Conservation (phyloP, 2,329 filamentous ascomycete species). For the Ceratocystis albifundus region DNA sequence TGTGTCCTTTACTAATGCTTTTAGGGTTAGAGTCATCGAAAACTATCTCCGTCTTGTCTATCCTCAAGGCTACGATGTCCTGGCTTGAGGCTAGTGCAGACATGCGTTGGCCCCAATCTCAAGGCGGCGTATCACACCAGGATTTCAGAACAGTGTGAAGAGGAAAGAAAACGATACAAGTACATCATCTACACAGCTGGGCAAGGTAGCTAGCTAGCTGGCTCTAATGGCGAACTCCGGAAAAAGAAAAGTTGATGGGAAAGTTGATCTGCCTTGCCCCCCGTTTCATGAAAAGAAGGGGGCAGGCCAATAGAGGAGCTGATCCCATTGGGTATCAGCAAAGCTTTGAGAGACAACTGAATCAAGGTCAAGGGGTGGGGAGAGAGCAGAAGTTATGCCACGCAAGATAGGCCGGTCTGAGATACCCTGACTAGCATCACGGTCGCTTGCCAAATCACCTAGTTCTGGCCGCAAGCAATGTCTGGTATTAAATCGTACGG, state of each 20-base stretch:
- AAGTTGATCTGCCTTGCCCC: not conserved
- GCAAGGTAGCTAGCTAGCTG: not conserved
- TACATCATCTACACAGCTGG: not conserved
- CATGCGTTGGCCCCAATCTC: not conserved
- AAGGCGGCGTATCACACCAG: not conserved
- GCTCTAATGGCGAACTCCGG: not conserved
- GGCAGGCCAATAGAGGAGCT: too few species aligned
- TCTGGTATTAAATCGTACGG: not conserved
- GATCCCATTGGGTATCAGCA: too few species aligned
- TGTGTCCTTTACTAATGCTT: not conserved
- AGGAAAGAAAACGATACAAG: not conserved
- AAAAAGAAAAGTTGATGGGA: too few species aligned
- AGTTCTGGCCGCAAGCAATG: not conserved
- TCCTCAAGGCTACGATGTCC: not conserved
- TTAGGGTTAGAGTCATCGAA: not conserved
- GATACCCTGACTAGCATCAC: not conserved
- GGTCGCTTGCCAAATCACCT: not conserved
- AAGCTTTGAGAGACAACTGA: too few species aligned
- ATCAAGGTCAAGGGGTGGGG: not conserved
- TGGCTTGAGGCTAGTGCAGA: not conserved
- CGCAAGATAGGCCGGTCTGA: not conserved
- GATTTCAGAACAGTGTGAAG: not conserved
- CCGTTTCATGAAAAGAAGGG: not conserved
- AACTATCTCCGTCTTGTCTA: not conserved
- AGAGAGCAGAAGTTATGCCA: not conserved